These are phyloP conservation scores for Turritis glabra DNA, from an alignment of 345 rosid genomes.

Conservation along the genomic window DNA sequence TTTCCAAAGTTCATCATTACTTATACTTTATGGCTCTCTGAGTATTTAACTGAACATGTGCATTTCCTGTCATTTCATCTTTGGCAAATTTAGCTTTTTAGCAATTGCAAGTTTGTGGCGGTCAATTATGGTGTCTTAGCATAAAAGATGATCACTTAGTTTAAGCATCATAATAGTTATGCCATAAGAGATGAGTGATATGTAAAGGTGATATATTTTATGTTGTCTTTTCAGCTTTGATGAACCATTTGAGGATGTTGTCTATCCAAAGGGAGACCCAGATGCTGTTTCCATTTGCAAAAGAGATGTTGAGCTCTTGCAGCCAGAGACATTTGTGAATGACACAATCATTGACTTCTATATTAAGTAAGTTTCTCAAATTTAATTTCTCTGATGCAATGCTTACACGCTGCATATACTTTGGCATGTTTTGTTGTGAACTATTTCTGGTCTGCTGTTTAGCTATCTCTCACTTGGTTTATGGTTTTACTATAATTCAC, in stretches of 20 bases:
- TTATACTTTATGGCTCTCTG: conserved; percentile 9
- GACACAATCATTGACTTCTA: conserved; percentile 98
- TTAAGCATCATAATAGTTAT: conserved; percentile 8
- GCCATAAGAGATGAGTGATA: neutral
- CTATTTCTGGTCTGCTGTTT: conserved; percentile 2
- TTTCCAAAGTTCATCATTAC: conserved; percentile 6
- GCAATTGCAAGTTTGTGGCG: conserved; percentile 7
- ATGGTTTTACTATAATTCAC: neutral
- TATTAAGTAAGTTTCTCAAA: conserved; percentile 70
- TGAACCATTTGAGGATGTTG: conserved; percentile 78
- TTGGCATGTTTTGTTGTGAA: conserved; percentile 15
- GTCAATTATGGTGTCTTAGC: neutral
- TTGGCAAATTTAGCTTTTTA: neutral
- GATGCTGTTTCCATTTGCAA: conserved; percentile 94
- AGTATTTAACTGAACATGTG: neutral
- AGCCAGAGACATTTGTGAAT: conserved; percentile 91
- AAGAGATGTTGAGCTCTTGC: conserved; percentile 92
- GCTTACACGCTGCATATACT: neutral
- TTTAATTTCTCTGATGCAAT: conserved; percentile 21
- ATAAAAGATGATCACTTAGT: neutral
- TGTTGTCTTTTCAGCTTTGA: conserved; percentile 67
- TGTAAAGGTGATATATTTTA: conserved; percentile 7
- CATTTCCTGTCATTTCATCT: conserved; percentile 13
- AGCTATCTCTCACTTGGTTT: conserved; percentile 7
- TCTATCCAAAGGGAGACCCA: conserved; percentile 88